Base-by-base conservation (phyloP, 2,329 filamentous ascomycete genomes). In the Teratosphaeria destructans region DNA sequence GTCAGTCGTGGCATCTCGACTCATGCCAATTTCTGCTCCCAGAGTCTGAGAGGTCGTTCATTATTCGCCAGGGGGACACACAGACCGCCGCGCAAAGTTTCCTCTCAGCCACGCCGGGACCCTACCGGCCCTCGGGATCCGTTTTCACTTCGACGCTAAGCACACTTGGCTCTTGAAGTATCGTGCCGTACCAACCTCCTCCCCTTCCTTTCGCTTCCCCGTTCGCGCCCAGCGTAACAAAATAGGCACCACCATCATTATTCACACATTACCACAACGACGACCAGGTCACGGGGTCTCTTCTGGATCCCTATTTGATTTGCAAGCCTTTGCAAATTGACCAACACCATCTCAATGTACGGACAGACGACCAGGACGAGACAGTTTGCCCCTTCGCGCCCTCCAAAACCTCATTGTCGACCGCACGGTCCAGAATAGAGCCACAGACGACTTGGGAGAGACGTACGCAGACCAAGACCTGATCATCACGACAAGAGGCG, bases 371-470 rank as follows among this genome's bases (percentile, higher is more conserved):
- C 59, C 58, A 59, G 58, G 57, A 65, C 62, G 61, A 61, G 64
- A 63, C 61, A 55, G 47, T 63, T 61, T 62, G 67, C 67, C 62
- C 67, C 65, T 64, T 67, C 67, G 60, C 66, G 65, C 59, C 68
- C 68, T 61, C 69, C 63, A 43, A 61, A 66, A 60, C 65, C 65
- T 62, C 66, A 63, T 58, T 65, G 64, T 67, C 63, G 66, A 65
- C 65, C 64, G 49, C 62, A 67, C 63, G 43, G 67, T 60, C 67
- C 64, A 19, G 59, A 62, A 62, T 71, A 68, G 61, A 60, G 23
- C 55, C 14, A 52, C 52, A 54, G 35, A 29, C 6, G 23, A 23
- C 57, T 27, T 27, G 19, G 53, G 16, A 49, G 26, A 26, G 34
- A 57, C 49, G 16, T 11, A 19, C 47, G 34, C 23, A 32, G 19